Base-by-base conservation (phyloP, 148 eudicot genomes). In the Cornus suecica region DNA sequence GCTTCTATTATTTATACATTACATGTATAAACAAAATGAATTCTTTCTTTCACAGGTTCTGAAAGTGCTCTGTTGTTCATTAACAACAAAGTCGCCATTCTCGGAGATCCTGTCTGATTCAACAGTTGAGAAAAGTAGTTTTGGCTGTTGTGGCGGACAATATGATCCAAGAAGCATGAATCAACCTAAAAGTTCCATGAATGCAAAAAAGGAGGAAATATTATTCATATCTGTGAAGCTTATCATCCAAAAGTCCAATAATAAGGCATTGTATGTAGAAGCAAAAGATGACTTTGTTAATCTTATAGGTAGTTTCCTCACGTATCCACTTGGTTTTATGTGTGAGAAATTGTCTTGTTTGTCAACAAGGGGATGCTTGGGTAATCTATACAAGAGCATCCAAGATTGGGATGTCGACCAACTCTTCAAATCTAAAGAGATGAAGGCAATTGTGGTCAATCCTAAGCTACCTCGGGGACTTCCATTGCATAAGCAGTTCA, bases 301-400 rank as follows among this genome's bases (percentile, higher is more conserved):
- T 48, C 28, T 70, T 13, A 31, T 70, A 42, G 42, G 60, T 23
- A 70, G 60, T 28, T 70, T 70, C 61, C 73, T 70, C 22, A 25
- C 73, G 13, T 7, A 42, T 42, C 73, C 73, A 42, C 26, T 70
- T 70, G 73, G 60, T 24, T 70, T 22, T 51, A 8, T 70, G 10
- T 70, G 42, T n/a, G n/a, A n/a, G n/a, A n/a, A n/a, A n/a, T n/a
- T n/a, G n/a, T n/a, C n/a, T n/a, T n/a, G n/a, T n/a, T n/a, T n/a
- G n/a, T n/a, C n/a, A 5, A 42, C 45, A 18, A 26, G 45, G 29
- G 73, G 73, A 24, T 70, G 60, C 61, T n/a, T n/a, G n/a, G n/a
- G n/a, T n/a, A n/a, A n/a, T n/a, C n/a, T n/a, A n/a, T n/a, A n/a
- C n/a, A n/a, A n/a, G n/a, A n/a, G n/a, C n/a, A n/a, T n/a, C n/a